Base-by-base conservation (phyloP, 805 yeast species). In the Cyberlindnera maritima region DNA sequence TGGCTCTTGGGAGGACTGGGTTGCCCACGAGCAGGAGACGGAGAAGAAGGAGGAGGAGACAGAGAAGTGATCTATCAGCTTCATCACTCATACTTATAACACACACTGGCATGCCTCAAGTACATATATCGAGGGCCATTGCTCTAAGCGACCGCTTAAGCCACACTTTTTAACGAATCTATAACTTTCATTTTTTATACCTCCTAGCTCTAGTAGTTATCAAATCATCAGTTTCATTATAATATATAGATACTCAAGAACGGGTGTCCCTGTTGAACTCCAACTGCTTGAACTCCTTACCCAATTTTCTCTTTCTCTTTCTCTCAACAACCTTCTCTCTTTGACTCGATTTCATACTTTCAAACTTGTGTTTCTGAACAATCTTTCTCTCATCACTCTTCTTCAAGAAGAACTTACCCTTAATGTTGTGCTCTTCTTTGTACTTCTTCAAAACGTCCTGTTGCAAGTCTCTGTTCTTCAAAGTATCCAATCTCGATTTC, bases 1-100 rank as follows among this genome's bases (percentile, higher is more conserved):
- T 36, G 98, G 98, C 4, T 86, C 96, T 12, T 86, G 82, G 67
- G 83, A 79, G 59, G 97, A 92, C 64, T 92, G 98, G 98, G 63
- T 72, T 23, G 61, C 61, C 32, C 65, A 76, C 44, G 70, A 75
- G 39, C 25, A 21, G 9, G 25, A 21, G 5, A 7, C 31, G n/a
- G n/a, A 28, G 31, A 39, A 42, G 40, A 18, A 33, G 38, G 29
- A 36, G n/a, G n/a, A 28, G 31, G 37, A 42, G 40, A 18, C 28
- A 39, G 29, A 36, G 32, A 12, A 13, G 7, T 11, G 9, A 32
- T 40, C 11, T 21, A 21, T 21, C 25, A 21, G 9, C 25, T n/a
- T 11, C 19, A 37, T 14, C 31, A n/a, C 18, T 14, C 31, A 15
- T 26, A 36, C 38, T 20, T 20, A 6, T 19, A 12, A 21, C 39